Evolutionary conservation across 495 filamentous ascomycete species (phyloP), one percentile per base, ranked within the genome.

Genomic region (Cenococcum geophilum): DNA sequence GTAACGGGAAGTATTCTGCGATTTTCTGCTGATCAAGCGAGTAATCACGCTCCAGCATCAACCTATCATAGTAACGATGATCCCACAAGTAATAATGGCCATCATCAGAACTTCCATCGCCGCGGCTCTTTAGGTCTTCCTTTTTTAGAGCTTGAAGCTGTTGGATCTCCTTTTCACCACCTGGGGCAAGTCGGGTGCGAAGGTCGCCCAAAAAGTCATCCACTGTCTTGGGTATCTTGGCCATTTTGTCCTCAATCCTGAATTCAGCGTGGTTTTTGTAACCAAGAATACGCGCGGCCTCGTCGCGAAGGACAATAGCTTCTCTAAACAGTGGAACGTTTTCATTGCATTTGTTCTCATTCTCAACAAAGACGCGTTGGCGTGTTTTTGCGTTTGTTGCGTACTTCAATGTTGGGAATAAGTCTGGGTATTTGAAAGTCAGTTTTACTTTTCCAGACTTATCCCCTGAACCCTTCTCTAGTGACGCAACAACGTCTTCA

Each of bases 171-270:
- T 86, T 83, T 67, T 78, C 72, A 16, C 92, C 93, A 23, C 91
- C 92, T 16, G 86, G 80, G 1, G 85, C 81, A 53, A 98, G 77
- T 47, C 88, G 82, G 11, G 75, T 74, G 59, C 89, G 84, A 65
- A 98, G 77, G 73, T 95, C 92, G 6, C 79, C 83, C 20, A 98
- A 73, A 74, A 98, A 97, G 57, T 83, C 82, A 67, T 91, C 77
- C 0, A 98, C 95, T 0, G 86, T 90, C 75, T 89, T 83, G 0
- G 91, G 85, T 0, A 84, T 87, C 80, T 97, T 97, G 58, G 91
- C 91, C 95, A 98, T 98, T 82, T 96, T 97, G 61, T 93, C 89
- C 73, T 96, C 92, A 49, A 98, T 88, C 35, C 83, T 80, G 79
- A 96, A 92, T 21, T 89, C 83, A 34, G 93, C 93, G 75, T 97